A percentile compares a stretch with the other conserved stretches of the same genome.
These are phyloP conservation scores for Malassezia dermatis DNA, from an alignment of 1,284 basidiomycete genomes.

Conservation along the genomic window DNA sequence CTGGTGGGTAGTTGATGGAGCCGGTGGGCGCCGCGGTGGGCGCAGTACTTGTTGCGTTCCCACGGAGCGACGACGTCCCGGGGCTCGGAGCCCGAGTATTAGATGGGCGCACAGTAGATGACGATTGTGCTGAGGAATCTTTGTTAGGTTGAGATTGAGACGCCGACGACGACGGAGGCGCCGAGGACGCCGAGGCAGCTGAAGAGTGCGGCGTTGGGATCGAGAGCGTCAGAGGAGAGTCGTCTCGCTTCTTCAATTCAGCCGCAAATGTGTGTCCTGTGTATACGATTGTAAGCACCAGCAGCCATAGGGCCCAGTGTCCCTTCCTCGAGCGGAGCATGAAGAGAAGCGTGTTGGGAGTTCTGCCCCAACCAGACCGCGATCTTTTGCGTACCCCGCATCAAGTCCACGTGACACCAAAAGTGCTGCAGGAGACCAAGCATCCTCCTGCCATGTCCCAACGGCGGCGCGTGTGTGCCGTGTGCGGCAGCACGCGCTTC, in stretches of 20 bases:
- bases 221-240: not conserved
- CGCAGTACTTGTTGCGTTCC: not conserved
- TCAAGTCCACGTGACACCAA: not conserved
- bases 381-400: not conserved
- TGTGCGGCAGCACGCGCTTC: slow-evolving; percentile 16
- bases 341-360: not conserved
- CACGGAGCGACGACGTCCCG: not conserved
- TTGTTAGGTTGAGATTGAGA: not conserved
- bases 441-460: not conserved
- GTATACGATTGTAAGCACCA: not conserved
- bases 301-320: not conserved
- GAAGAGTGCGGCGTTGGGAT: not conserved
- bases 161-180: not conserved
- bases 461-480: slow-evolving; percentile 10
- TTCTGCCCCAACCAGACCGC: not conserved
- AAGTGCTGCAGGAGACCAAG: not conserved
- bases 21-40: not conserved
- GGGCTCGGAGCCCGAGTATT: not conserved
- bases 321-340: not conserved
- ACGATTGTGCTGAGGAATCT: not conserved
- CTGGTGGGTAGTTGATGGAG: slow-evolving; percentile 7
- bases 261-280: not conserved
- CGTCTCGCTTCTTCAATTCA: not conserved
- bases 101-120: not conserved
- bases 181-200: not conserved